Evolutionary conservation across 2,329 filamentous ascomycete species (phyloP).

Genomic region (Geosmithia flava): DNA sequence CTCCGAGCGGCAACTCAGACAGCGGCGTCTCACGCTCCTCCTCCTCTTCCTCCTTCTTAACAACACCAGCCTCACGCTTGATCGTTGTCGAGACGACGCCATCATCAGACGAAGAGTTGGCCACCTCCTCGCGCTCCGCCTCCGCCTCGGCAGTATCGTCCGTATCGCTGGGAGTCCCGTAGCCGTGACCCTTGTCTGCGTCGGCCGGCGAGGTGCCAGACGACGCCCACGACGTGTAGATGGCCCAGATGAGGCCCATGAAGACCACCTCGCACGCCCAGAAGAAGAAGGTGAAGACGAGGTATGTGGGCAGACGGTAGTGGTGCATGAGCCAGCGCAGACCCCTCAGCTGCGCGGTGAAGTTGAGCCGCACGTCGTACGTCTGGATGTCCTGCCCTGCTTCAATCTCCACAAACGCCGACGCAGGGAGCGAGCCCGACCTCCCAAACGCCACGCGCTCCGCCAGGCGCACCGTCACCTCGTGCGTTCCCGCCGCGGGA

Average conservation of each 20-base stretch:
- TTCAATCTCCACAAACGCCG: constrained; percentile 52
- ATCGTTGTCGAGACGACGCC: constrained; percentile 19
- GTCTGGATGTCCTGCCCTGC: constrained; percentile 61
- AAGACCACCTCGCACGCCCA: constrained; percentile 65
- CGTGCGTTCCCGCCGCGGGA: constrained; percentile 49
- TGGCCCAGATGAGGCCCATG: constrained; percentile 51
- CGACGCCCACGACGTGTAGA: constrained; percentile 23
- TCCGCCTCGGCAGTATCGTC: not conserved
- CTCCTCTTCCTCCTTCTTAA: constrained; percentile 20
- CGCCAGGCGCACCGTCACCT: constrained; percentile 56
- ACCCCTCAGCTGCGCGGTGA: constrained; percentile 66
- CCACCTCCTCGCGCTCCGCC: not conserved
- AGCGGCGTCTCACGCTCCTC: constrained; percentile 8
- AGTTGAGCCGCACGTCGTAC: constrained; percentile 54
- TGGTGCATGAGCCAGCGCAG: constrained; percentile 81
- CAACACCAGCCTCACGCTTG: constrained; percentile 24
- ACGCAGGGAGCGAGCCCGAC: constrained; percentile 34
- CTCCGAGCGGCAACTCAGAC: constrained; percentile 19
- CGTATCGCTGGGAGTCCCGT: constrained; percentile 1
- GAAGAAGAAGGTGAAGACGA: constrained; percentile 58
- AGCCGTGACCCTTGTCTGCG: constrained; percentile 2
- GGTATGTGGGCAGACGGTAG: constrained; percentile 57
- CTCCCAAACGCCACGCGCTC: constrained; percentile 53
- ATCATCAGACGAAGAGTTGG: not conserved
- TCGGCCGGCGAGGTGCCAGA: constrained; percentile 12